Percentiles rank a stretch among this genome's conserved stretches.
phyloP scores from a whole-genome alignment of 2,329 filamentous ascomycete species.

The Aspergillus sojae region DNA sequence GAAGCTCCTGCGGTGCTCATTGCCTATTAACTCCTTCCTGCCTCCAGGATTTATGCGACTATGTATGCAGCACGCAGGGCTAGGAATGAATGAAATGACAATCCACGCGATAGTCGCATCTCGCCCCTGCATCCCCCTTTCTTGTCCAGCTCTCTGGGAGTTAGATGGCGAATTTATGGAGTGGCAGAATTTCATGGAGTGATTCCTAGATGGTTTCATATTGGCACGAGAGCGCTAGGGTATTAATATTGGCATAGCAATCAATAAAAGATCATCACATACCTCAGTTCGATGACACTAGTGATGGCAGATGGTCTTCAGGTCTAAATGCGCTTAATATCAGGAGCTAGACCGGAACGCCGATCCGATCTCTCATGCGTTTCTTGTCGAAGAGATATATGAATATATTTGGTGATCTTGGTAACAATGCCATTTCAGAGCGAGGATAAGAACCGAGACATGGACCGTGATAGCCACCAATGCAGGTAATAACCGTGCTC shows the following conservation, averaged over 20 bases:
- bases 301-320: neutral
- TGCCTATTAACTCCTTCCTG: neutral
- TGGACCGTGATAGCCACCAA: neutral
- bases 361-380: neutral
- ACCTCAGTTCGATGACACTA: neutral
- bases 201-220: too few relatives aligned
- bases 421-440: neutral
- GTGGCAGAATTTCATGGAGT: neutral
- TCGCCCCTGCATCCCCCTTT: conserved; percentile 15
- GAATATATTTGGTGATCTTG: neutral
- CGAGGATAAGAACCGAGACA: neutral
- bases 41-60: conserved; percentile 8
- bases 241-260: neutral
- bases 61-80: conserved; percentile 11
- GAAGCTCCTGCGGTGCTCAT: neutral
- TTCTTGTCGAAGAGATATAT: neutral
- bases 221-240: neutral
- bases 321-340: neutral
- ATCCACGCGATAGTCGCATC: conserved; percentile 14
- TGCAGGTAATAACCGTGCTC: neutral
- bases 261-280: neutral
- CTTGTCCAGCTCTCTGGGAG: neutral
- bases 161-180: neutral
- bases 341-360: neutral
- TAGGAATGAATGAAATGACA: conserved; percentile 9